A percentile compares a stretch with the other conserved stretches of the same genome.
These are phyloP conservation scores for Magnusiomyces paraingens DNA, from an alignment of 1,139 yeast species.

Conservation along the genomic window DNA sequence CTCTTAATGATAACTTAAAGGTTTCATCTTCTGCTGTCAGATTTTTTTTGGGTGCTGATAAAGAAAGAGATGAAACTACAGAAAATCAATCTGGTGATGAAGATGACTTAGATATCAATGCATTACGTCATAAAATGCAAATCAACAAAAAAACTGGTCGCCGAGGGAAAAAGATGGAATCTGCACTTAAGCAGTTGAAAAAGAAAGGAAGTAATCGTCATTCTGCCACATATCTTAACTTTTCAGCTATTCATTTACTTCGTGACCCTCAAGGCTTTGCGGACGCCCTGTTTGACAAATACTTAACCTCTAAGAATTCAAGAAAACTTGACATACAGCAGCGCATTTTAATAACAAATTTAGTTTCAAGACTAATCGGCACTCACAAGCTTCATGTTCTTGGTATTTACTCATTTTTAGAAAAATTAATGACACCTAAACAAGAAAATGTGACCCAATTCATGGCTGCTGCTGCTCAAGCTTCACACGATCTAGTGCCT, in stretches of 20 bases:
- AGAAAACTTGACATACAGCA: conserved; percentile 75
- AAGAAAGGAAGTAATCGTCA: conserved; percentile 42
- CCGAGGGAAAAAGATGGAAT: conserved; percentile 70
- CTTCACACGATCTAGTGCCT: conserved; percentile 93
- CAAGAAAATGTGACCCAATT: conserved; percentile 91
- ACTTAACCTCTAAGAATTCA: conserved; percentile 56
- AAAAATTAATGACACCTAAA: conserved; percentile 88
- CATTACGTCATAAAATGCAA: conserved; percentile 71
- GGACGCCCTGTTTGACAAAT: conserved; percentile 66
- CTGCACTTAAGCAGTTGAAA: conserved; percentile 61
- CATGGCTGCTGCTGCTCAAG: conserved; percentile 95
- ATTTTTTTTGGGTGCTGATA: conserved; percentile 91
- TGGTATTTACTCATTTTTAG: conserved; percentile 81
- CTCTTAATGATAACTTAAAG: conserved; percentile 78
- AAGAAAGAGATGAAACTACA: conserved; percentile 83
- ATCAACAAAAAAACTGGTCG: conserved; percentile 79
- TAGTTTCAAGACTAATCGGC: conserved; percentile 83
- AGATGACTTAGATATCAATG: conserved; percentile 38
- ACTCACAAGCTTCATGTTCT: conserved; percentile 86
- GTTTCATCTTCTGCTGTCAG: conserved; percentile 85
- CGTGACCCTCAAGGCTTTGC: conserved; percentile 99
- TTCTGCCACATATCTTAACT: conserved; percentile 69
- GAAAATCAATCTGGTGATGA: conserved; percentile 68
- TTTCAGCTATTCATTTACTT: conserved; percentile 85
- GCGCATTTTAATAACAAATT: conserved; percentile 78